Base-by-base conservation (phyloP, 495 filamentous ascomycete genomes). In the Hyaloscypha bicolor region DNA sequence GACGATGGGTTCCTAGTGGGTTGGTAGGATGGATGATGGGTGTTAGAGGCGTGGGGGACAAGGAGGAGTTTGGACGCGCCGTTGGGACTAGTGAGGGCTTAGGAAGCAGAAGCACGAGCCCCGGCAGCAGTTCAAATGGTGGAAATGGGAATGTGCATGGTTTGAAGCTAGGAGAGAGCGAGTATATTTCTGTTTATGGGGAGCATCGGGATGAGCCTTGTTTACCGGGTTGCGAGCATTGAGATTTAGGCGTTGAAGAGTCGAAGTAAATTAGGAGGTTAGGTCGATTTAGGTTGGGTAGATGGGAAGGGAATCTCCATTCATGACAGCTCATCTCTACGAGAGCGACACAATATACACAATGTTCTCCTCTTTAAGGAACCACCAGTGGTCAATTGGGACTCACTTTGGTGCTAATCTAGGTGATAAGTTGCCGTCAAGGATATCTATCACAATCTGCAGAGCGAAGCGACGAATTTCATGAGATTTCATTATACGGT, bases 1-100 rank as follows among this genome's bases (percentile, higher is more conserved):
- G 95, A 3, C 83, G 85, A 19, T 96, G 89, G 88, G 84, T 89
- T n/a, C 95, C 95, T 11, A 80, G 83, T 21, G 85, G 88, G 8
- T 55, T 97, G 33, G 91, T 97, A 29, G 87, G 85, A 21, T 92
- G 91, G 90, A 97, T 98, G 92, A 86, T 97, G 84, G 91, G 93
- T 1, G 84, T 91, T 37, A 78, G 85, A 51, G 79, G 78, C 59
- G 85, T 85, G 5, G 79, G 80, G 35, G 9, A 48, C 21, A 45
- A 63, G n/a, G 45, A 51, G 32, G 75, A 72, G 55, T 77, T 77
- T 62, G 74, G 79, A 16, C 78, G 81, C 79, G 73, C 81, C 37
- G 70, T 73, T 30, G 61, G 58, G 16, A 63, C 73, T 63, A 71
- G 73, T 22, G 67, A 56, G 30, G 74, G 70, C 53, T 71, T 68